Evolutionary conservation across 1,139 yeast genomes (phyloP), one percentile per base, ranked within the genome.

Genomic region (Candida frijolesensis): DNA sequence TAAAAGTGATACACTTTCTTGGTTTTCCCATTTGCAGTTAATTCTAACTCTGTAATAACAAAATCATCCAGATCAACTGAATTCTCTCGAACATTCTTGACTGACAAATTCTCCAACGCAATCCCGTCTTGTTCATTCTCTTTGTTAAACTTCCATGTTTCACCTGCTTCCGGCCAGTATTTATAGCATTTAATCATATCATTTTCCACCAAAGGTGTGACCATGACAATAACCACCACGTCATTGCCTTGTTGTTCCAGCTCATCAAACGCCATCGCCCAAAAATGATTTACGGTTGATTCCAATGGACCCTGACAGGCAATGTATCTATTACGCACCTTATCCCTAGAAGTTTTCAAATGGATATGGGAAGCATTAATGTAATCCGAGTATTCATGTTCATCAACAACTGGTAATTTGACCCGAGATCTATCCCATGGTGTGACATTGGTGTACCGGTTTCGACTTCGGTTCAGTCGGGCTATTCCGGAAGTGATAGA

Each of bases 201-300:
- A 25, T 74, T 70, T 62, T 90, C 96, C 14, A 66, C 66, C 46
- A 91, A 66, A 0, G 96, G 95, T 0, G 99, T 92, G 44, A 94
- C 83, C 98, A 92, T 94, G 11, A 89, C 85, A 9, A 94, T 74
- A 1, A 86, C 81, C 1, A 88, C 77, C 1, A 69, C 61, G 37
- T 72, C 70, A 3, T 71, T 70, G 27, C 65, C 55, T 60, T 70
- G 67, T 18, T 60, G 66, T 42, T 63, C 68, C 14, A 78, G 66
- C 55, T 80, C 76, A 46, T 77, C 71, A 56, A 76, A 80, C 38
- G 88, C 83, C 96, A 90, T 90, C 51, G 85, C 84, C 99, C 97
- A 92, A 63, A 89, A 90, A 60, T 88, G 92, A 37, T 71, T 76
- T 49, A 75, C 71, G 0, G 97, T 91, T 11, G 61, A 51, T 2